Percentiles rank a stretch among this genome's conserved stretches.
phyloP scores from a whole-genome alignment of 2,329 filamentous ascomycete genomes.

The Penicillium sp. region DNA sequence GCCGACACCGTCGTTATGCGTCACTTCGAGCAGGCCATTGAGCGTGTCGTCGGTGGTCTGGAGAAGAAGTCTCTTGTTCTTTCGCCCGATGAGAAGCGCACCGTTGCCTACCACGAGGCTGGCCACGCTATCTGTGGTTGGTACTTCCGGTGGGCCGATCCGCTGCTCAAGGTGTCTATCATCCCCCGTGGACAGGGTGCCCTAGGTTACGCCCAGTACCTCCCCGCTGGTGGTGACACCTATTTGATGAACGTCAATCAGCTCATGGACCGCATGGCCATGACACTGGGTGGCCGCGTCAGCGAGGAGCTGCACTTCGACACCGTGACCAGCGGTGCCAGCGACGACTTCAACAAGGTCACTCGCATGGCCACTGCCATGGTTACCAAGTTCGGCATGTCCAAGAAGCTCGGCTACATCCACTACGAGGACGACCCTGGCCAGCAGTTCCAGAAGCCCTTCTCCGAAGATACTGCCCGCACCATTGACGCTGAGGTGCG shows the following conservation, averaged over 20 bases:
- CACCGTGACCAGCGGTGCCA: constrained; percentile 92
- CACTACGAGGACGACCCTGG: constrained; percentile 81
- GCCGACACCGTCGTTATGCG: constrained; percentile 82
- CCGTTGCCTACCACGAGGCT: constrained; percentile 97
- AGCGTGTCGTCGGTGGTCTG: constrained; percentile 92
- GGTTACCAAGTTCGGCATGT: constrained; percentile 99
- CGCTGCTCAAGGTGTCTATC: constrained; percentile 96
- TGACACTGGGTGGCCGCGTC: constrained; percentile 95
- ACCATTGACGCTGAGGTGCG: constrained; percentile 91
- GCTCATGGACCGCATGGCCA: constrained; percentile 99
- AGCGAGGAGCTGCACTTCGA: constrained; percentile 97
- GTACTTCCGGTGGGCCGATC: constrained; percentile 97
- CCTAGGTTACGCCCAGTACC: constrained; percentile 93
- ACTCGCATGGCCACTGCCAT: constrained; percentile 94
- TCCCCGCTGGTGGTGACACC: constrained; percentile 81
- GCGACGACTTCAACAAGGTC: constrained; percentile 98
- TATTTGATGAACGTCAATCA: constrained; percentile 96
- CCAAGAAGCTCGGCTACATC: constrained; percentile 86
- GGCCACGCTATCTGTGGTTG: constrained; percentile 98
- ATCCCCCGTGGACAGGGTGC: constrained; percentile 94
- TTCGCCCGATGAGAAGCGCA: constrained; percentile 90
- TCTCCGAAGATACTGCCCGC: constrained; percentile 91
- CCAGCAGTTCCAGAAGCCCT: constrained; percentile 88
- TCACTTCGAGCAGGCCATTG: constrained; percentile 97
- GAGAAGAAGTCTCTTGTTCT: constrained; percentile 98